Percentiles rank a stretch among this genome's conserved stretches.
Evolutionary conservation across 2,329 filamentous ascomycete species (phyloP).

Genomic region (Fusarium heterosporum): DNA sequence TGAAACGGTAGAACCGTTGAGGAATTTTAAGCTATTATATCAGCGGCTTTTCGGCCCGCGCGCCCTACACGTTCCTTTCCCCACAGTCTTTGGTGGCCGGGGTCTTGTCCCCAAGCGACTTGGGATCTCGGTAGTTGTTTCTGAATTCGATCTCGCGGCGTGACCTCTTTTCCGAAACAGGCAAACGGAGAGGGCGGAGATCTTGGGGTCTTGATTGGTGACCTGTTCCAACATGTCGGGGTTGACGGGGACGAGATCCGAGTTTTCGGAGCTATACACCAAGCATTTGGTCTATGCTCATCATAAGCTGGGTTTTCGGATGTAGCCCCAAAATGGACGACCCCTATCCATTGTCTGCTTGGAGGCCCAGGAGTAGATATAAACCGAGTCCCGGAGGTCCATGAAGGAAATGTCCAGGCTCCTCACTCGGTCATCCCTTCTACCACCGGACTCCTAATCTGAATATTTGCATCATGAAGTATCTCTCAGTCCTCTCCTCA

Average conservation of each 20-base stretch:
- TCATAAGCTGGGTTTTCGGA: slow-evolving; percentile 1
- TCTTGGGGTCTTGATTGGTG: slow-evolving; percentile 25
- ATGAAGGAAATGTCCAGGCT: not conserved
- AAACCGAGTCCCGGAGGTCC: slow-evolving; percentile 3
- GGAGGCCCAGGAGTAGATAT: slow-evolving; percentile 12
- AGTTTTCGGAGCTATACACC: slow-evolving; percentile 3
- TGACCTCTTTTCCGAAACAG: slow-evolving; percentile 5
- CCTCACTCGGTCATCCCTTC: slow-evolving; percentile 3
- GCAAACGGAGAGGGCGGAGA: slow-evolving; percentile 24
- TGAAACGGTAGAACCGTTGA: slow-evolving; percentile 13
- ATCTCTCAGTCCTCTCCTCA: slow-evolving; percentile 11
- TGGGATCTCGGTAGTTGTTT: slow-evolving; percentile 20
- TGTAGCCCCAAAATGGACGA: slow-evolving; percentile 3
- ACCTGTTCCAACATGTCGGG: not conserved
- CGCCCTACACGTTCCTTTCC: not conserved
- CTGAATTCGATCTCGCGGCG: not conserved
- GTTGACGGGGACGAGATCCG: not conserved
- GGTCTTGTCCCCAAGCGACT: slow-evolving; percentile 2
- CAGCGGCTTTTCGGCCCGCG: slow-evolving; percentile 12
- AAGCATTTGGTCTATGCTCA: not conserved
- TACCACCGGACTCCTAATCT: not conserved
- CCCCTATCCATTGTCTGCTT: slow-evolving; percentile 5
- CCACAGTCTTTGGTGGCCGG: not conserved
- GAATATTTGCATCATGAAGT: slow-evolving; percentile 15
- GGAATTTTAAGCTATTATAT: not conserved